phyloP scores from a whole-genome alignment of 2,329 filamentous ascomycete genomes.

The Scopulariopsis brevicaulis region DNA sequence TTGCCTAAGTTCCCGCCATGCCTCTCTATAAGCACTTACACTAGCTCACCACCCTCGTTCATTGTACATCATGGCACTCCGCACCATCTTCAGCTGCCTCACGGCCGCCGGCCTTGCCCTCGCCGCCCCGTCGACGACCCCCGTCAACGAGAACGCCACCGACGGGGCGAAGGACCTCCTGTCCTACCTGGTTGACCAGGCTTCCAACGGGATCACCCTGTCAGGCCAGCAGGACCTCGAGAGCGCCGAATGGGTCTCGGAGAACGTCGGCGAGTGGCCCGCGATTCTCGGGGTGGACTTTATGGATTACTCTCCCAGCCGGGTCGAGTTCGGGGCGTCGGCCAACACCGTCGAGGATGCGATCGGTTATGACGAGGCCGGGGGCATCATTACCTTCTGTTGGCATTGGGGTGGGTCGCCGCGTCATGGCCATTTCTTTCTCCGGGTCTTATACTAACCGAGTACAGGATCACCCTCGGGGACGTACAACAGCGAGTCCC shows the following conservation, averaged over 20 bases:
- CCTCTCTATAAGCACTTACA: not conserved
- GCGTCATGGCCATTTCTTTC: slow-evolving; percentile 26
- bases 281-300: slow-evolving; percentile 32
- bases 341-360: not conserved
- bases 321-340: not conserved
- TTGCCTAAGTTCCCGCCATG: not conserved
- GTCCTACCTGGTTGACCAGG: not conserved
- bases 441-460: slow-evolving; percentile 33
- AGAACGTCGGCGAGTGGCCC: slow-evolving; percentile 32
- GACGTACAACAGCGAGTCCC: slow-evolving; percentile 30
- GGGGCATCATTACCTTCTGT: not conserved
- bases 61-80: not conserved
- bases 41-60: not conserved
- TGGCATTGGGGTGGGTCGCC: slow-evolving; percentile 22
- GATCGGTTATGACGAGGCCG: slow-evolving; percentile 17
- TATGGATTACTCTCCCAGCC: slow-evolving; percentile 27
- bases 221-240: slow-evolving; percentile 34
- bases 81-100: not conserved
- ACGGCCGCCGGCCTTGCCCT: not conserved
- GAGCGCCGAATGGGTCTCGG: slow-evolving; percentile 27
- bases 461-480: slow-evolving; percentile 26
- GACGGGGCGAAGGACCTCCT: not conserved
- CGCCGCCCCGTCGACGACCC: not conserved
- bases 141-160: not conserved
- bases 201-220: slow-evolving; percentile 11